Base-by-base conservation (phyloP, 352 stramenopile species). In the Globisporangium echinulatum region DNA sequence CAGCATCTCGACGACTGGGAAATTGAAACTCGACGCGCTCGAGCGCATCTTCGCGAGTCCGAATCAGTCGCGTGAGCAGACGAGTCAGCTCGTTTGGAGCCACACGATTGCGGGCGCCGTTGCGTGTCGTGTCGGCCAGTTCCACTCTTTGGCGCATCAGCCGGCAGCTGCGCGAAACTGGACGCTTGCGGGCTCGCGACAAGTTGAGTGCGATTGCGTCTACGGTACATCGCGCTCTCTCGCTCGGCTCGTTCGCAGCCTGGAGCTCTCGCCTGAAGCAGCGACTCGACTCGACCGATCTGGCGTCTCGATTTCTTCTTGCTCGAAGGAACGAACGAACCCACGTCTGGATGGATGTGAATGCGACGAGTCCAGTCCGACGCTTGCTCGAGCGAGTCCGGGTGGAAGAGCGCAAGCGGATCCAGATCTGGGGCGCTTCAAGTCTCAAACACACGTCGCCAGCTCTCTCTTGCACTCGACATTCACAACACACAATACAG, bases 101-200 rank as follows among this genome's bases (percentile, higher is more conserved):
- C 54, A 59, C 54, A 59, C 36, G 37, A 47, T 59, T 7, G 33
- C 19, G 33, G 54, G 14, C 44, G 52, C 46, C 39, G 19, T 11
- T 19, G 11, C 3, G 42, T 46, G 42, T 46, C 42, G 42, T 13
- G 42, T 9, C 42, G 4, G 7, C 42, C 17, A 33, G 50, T 38
- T 13, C 42, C 42, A 46, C 42, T 46, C 42, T 46, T 13, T 9
- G 3, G 42, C 7, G 42, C 42, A 46, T 46, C 42, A 13, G 9
- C 19, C 19, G 19, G 42, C 42, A 46, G 42, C 42, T 46, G 42
- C 42, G 42, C 14, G 19, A 25, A 25, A 25, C 42, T 46, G 42
- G 42, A 46, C 42, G 9, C 42, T 15, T 9, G 42, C 42, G 42
- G 42, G 42, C 42, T 46, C 42, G 42, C 42, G 9, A 13, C 19